phyloP scores from a whole-genome alignment of 306 rosid genomes.

The Medicago lupulina region DNA sequence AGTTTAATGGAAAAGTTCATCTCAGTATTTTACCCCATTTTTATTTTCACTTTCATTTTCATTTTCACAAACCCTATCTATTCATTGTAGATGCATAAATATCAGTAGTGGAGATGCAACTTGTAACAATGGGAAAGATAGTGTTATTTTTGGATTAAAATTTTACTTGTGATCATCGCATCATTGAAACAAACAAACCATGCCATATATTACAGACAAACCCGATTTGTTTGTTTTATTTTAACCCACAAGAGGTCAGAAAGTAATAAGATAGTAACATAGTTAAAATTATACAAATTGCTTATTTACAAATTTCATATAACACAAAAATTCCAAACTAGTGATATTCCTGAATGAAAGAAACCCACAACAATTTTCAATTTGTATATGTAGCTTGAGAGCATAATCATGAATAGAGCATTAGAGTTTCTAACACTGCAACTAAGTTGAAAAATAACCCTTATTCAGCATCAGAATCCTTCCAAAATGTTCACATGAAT shows the following conservation, averaged over 20 bases:
- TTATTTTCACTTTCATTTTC: not conserved
- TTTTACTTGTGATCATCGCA: conserved; percentile 16
- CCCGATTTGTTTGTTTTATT: conserved; percentile 11
- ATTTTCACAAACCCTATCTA: conserved; percentile 24
- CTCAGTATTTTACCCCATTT: conserved; percentile 16
- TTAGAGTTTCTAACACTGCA: conserved; percentile 34
- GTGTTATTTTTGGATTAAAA: conserved; percentile 25
- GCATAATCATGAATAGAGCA: conserved; percentile 9
- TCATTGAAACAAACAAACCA: conserved; percentile 24
- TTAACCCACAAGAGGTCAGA: not conserved
- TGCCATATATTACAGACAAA: conserved; percentile 17
- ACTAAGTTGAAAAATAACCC: conserved; percentile 24
- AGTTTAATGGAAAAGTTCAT: conserved; percentile 26
- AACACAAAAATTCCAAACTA: conserved; percentile 24
- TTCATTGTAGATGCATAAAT: conserved; percentile 22
- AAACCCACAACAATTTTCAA: conserved; percentile 22
- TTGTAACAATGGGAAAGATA: conserved; percentile 17
- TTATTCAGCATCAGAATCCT: conserved; percentile 41
- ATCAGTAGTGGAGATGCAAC: conserved; percentile 23
- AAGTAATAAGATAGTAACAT: conserved; percentile 19
- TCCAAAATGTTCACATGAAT: conserved; percentile 28
- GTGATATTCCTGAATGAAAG: conserved; percentile 16
- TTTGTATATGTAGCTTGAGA: conserved; percentile 22
- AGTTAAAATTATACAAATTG: conserved; percentile 7
- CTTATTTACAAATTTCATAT: conserved; percentile 2